Conservation (phyloP, 2,329 filamentous ascomycete genomes). For the Sphaerulina vaccinii region DNA sequence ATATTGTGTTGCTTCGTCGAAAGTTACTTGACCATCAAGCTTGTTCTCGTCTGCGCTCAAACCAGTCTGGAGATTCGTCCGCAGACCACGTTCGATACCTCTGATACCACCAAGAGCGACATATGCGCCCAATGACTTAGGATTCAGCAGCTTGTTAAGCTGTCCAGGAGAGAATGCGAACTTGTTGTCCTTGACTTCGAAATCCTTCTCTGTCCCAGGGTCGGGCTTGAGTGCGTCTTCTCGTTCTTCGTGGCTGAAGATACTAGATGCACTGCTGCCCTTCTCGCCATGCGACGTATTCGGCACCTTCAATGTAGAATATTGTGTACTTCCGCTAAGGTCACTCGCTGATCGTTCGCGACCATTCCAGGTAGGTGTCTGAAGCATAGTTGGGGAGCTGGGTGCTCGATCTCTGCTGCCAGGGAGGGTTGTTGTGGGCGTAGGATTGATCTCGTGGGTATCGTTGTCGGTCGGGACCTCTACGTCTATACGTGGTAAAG, state of each 20-base stretch:
- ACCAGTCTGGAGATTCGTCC: conserved; percentile 63
- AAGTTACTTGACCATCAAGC: conserved; percentile 63
- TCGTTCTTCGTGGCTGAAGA: conserved; percentile 22
- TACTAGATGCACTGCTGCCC: conserved; percentile 21
- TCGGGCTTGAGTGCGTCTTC: conserved; percentile 72
- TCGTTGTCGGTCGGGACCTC: conserved; percentile 16
- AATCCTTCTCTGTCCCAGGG: conserved; percentile 71
- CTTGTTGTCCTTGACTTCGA: conserved; percentile 71
- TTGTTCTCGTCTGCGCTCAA: conserved; percentile 67
- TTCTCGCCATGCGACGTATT: conserved; percentile 21
- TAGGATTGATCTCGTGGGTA: conserved; percentile 19
- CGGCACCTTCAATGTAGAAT: conserved; percentile 23
- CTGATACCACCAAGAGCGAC: conserved; percentile 70
- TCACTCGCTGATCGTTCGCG: conserved; percentile 22
- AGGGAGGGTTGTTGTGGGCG: conserved; percentile 18
- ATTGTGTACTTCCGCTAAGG: conserved; percentile 24
- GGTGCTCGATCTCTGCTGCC: conserved; percentile 10
- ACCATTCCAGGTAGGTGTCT: conserved; percentile 18
- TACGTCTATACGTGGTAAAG: conserved; percentile 25
- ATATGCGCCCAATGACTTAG: conserved; percentile 73
- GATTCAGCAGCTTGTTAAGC: conserved; percentile 75
- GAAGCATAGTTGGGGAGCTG: conserved; percentile 20
- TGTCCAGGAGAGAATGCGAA: conserved; percentile 83
- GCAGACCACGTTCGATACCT: conserved; percentile 73
- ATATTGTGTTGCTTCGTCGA: conserved; percentile 57